Evolutionary conservation across 192 early-diverging fungal genomes (phyloP).

Genomic region (Kappamyces sp.): DNA sequence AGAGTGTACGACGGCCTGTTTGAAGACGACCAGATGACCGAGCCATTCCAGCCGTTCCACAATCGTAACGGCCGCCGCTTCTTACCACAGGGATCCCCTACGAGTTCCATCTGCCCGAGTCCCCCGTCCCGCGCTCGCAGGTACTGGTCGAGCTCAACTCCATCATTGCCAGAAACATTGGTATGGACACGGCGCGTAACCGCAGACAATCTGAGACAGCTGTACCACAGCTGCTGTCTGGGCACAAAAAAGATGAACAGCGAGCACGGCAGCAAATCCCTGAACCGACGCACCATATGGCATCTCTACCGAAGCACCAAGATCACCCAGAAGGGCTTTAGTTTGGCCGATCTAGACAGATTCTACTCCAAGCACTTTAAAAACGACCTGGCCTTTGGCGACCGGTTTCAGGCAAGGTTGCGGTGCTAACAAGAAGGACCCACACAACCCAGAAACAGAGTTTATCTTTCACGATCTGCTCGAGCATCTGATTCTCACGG

Average conservation of each 20-base stretch:
- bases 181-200: background rate
- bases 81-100: slow-evolving; percentile 28
- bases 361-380: slow-evolving; percentile 31
- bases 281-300: slow-evolving; percentile 36
- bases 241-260: background rate
- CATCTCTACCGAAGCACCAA: slow-evolving; percentile 32
- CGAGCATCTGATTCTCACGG: slow-evolving; percentile 28
- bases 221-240: slow-evolving; percentile 35
- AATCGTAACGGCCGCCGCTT: slow-evolving; percentile 28
- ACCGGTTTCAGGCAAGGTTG: slow-evolving; percentile 26
- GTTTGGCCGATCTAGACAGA: slow-evolving; percentile 36
- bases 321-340: slow-evolving; percentile 22
- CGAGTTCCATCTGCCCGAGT: slow-evolving; percentile 28
- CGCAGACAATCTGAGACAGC: slow-evolving; percentile 21
- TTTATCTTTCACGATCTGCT: slow-evolving; percentile 47
- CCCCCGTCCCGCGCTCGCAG: slow-evolving; percentile 14
- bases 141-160: slow-evolving; percentile 33
- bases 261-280: slow-evolving; percentile 8
- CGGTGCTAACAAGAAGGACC: slow-evolving; percentile 27
- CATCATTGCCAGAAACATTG: slow-evolving; percentile 38
- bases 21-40: slow-evolving; percentile 31
- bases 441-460: slow-evolving; percentile 29
- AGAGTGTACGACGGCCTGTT: slow-evolving; percentile 42
- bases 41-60: slow-evolving; percentile 20
- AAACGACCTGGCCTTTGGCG: slow-evolving; percentile 17